A percentile compares a stretch with the other conserved stretches of the same genome.
These are phyloP conservation scores for Polyplosphaeria fusca DNA, from an alignment of 495 filamentous ascomycete genomes.

Conservation along the genomic window DNA sequence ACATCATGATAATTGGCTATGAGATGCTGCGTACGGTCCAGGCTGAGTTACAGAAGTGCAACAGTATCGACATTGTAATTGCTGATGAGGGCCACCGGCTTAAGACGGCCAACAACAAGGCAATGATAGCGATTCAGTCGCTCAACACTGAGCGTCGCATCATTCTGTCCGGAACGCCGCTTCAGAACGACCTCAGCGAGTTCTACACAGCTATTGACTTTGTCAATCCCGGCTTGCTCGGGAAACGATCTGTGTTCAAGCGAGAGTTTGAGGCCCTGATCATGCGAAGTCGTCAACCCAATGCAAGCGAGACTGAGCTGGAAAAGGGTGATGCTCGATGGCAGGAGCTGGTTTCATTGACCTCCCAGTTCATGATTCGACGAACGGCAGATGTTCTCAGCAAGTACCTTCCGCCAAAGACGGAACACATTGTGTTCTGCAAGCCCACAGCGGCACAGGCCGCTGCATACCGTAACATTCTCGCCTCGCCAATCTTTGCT, in stretches of 20 bases:
- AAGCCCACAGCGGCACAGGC: slow-evolving; percentile 66
- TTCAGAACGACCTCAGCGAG: slow-evolving; percentile 78
- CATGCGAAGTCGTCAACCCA: slow-evolving; percentile 68
- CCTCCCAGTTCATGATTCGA: slow-evolving; percentile 71
- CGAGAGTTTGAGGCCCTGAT: slow-evolving; percentile 73
- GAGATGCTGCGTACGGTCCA: slow-evolving; percentile 71
- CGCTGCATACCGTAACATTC: slow-evolving; percentile 64
- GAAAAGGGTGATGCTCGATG: slow-evolving; percentile 70
- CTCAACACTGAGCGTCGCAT: slow-evolving; percentile 65
- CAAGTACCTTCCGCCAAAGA: slow-evolving; percentile 72
- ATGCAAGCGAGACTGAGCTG: slow-evolving; percentile 60
- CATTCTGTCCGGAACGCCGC: slow-evolving; percentile 73
- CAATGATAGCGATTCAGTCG: slow-evolving; percentile 68
- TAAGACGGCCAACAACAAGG: slow-evolving; percentile 80
- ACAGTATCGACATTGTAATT: slow-evolving; percentile 71
- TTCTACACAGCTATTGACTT: slow-evolving; percentile 79
- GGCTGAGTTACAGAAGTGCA: slow-evolving; percentile 61
- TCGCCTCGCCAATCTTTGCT: slow-evolving; percentile 67
- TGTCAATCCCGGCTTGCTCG: slow-evolving; percentile 72
- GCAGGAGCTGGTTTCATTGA: slow-evolving; percentile 65
- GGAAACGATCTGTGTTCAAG: slow-evolving; percentile 65
- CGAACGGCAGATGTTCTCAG: slow-evolving; percentile 72
- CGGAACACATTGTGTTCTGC: slow-evolving; percentile 75
- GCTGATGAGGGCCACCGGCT: slow-evolving; percentile 79
- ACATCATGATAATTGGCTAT: slow-evolving; percentile 79